Conservation (phyloP, 192 early-diverging fungal species). For the Ambispora gerdemannii region DNA sequence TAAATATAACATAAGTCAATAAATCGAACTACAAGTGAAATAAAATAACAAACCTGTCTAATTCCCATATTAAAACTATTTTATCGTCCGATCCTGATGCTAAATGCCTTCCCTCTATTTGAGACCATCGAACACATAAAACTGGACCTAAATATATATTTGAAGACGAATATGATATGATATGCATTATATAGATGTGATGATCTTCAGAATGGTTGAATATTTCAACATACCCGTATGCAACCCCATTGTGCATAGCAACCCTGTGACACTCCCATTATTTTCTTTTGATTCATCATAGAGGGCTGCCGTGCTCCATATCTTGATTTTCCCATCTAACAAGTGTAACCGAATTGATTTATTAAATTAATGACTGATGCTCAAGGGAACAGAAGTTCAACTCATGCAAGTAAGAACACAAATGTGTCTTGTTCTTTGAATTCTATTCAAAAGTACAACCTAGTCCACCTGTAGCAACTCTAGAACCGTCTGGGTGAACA, state of each 20-base stretch:
- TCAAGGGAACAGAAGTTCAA: not conserved
- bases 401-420: slow-evolving; percentile 18
- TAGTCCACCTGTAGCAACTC: slow-evolving; percentile 83
- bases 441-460: slow-evolving; percentile 40
- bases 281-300: slow-evolving; percentile 46
- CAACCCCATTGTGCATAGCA: slow-evolving; percentile 75
- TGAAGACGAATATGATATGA: not conserved
- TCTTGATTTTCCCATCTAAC: slow-evolving; percentile 79
- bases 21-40: not conserved
- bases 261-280: slow-evolving; percentile 50
- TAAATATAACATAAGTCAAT: not conserved
- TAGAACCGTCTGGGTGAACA: slow-evolving; percentile 76
- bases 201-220: not conserved
- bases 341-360: not conserved
- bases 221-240: slow-evolving; percentile 66
- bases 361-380: not conserved
- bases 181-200: not conserved
- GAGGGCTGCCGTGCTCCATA: slow-evolving; percentile 81
- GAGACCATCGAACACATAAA: slow-evolving; percentile 83
- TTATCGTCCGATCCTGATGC: slow-evolving; percentile 92
- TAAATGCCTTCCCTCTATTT: slow-evolving; percentile 64
- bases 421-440: too few relatives aligned
- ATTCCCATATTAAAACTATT: slow-evolving; percentile 87
- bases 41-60: slow-evolving; percentile 50
- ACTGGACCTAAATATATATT: slow-evolving; percentile 64